phyloP scores from a whole-genome alignment of 345 rosid genomes.

The Boechera stricta region DNA sequence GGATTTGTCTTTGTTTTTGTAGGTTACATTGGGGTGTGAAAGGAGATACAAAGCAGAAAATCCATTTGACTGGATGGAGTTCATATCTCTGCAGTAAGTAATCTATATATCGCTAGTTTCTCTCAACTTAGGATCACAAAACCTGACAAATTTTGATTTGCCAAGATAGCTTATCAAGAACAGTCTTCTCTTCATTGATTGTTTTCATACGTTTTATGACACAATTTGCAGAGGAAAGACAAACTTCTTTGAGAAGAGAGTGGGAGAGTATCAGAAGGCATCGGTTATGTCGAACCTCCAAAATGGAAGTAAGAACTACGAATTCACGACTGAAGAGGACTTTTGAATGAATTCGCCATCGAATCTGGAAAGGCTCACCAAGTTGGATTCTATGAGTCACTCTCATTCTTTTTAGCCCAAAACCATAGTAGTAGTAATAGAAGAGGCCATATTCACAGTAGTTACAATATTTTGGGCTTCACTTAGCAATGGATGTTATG shows the following conservation, averaged over 20 bases:
- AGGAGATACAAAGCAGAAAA: constrained; percentile 72
- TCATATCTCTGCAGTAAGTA: constrained; percentile 91
- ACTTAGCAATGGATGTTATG: background rate
- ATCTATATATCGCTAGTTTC: background rate
- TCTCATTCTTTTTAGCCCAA: constrained; percentile 18
- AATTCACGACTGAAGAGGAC: constrained; percentile 79
- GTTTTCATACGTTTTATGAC: constrained; percentile 27
- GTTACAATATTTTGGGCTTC: background rate
- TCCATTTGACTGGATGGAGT: constrained; percentile 98
- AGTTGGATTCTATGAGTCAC: constrained; percentile 4
- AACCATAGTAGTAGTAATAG: constrained; percentile 13
- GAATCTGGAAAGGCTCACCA: constrained; percentile 20
- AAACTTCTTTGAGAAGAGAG: constrained; percentile 88
- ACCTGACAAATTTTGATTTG: background rate
- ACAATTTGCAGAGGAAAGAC: constrained; percentile 72
- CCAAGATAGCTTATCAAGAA: background rate
- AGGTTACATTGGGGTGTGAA: constrained; percentile 75
- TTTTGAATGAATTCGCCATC: constrained; percentile 44
- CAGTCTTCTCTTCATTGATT: background rate
- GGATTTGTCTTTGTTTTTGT: constrained; percentile 25
- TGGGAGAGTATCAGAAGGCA: constrained; percentile 91
- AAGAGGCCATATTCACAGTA: constrained; percentile 8
- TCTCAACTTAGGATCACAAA: background rate
- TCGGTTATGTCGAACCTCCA: constrained; percentile 84
- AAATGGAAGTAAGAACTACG: constrained; percentile 64